Evolutionary conservation across 768 basidiomycete genomes (phyloP).

Genomic region (Cystobasidium tubakii): DNA sequence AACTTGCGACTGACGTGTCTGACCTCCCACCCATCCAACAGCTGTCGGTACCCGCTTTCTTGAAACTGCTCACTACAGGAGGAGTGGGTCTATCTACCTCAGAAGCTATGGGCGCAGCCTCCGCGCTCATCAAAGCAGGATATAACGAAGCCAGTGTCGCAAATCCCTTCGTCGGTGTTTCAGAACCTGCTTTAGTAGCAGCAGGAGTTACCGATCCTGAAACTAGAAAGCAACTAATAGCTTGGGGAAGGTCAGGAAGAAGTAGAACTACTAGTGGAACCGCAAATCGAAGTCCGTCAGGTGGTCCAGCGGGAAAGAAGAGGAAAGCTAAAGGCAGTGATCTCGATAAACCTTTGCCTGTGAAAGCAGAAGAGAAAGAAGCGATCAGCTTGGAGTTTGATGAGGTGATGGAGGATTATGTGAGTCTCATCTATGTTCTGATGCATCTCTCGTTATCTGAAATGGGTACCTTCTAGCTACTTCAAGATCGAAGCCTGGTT

Average conservation of each 20-base stretch:
- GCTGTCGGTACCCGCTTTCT: constrained; percentile 19
- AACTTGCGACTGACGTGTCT: background rate
- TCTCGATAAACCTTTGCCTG: constrained; percentile 21
- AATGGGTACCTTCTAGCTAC: constrained; percentile 52
- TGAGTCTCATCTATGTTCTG: background rate
- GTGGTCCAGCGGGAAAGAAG: background rate
- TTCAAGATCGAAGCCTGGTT: constrained; percentile 60
- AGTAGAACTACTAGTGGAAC: background rate
- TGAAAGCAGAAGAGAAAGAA: constrained; percentile 1
- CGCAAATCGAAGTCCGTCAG: background rate
- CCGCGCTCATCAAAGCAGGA: constrained; percentile 21
- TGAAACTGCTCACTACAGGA: constrained; percentile 31
- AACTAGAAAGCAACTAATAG: constrained; percentile 11
- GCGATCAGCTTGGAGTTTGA: constrained; percentile 28
- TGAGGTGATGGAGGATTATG: constrained; percentile 26
- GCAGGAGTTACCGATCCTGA: constrained; percentile 27
- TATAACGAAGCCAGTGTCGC: background rate
- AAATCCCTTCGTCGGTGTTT: constrained; percentile 18
- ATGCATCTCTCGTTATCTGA: background rate
- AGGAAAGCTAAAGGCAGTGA: constrained; percentile 27
- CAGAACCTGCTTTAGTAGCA: constrained; percentile 16
- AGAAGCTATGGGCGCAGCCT: constrained; percentile 6
- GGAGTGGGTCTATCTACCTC: constrained; percentile 24
- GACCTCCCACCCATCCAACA: background rate
- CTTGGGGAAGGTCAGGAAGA: constrained; percentile 14